A percentile compares a stretch with the other conserved stretches of the same genome.
These are phyloP conservation scores for Phytopythium ostracodes DNA, from an alignment of 352 stramenopile genomes.

Conservation along the genomic window DNA sequence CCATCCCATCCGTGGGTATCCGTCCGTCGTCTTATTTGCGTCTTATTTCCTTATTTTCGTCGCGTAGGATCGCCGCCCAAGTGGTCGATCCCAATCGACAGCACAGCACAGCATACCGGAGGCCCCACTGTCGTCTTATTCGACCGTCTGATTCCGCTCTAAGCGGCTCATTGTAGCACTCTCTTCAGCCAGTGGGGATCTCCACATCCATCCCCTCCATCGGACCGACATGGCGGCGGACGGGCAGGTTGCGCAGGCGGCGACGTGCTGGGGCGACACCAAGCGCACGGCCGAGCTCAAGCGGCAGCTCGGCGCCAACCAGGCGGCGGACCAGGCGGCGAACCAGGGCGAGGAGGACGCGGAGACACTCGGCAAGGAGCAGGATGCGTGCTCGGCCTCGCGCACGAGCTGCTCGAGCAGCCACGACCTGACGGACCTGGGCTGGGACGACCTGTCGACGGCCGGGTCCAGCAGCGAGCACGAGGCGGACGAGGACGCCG, in stretches of 20 bases:
- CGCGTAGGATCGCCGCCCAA: neutral
- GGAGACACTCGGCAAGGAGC: conserved; percentile 14
- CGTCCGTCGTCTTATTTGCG: neutral
- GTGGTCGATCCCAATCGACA: neutral
- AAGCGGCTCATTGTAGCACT: neutral
- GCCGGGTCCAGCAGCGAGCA: conserved; percentile 30
- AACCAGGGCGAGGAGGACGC: neutral
- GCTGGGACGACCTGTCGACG: conserved; percentile 44
- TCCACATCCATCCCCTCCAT: too few species aligned
- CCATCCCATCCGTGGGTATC: neutral
- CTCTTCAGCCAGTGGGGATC: neutral
- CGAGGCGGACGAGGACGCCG: conserved; percentile 27
- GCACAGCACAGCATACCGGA: too few species aligned
- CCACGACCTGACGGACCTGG: conserved; percentile 19
- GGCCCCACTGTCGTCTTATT: too few species aligned
- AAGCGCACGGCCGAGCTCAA: conserved; percentile 32
- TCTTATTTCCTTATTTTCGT: conserved; percentile 5
- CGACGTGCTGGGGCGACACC: conserved; percentile 30
- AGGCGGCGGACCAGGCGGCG: neutral
- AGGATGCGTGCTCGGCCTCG: conserved; percentile 25
- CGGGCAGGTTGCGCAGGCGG: neutral
- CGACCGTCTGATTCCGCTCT: conserved; percentile 1
- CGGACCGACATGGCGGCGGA: conserved; percentile 1
- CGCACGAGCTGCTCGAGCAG: conserved; percentile 45
- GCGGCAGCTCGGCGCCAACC: conserved; percentile 12